Conservation (phyloP, 352 stramenopile genomes). For the Phytophthora litchii region DNA sequence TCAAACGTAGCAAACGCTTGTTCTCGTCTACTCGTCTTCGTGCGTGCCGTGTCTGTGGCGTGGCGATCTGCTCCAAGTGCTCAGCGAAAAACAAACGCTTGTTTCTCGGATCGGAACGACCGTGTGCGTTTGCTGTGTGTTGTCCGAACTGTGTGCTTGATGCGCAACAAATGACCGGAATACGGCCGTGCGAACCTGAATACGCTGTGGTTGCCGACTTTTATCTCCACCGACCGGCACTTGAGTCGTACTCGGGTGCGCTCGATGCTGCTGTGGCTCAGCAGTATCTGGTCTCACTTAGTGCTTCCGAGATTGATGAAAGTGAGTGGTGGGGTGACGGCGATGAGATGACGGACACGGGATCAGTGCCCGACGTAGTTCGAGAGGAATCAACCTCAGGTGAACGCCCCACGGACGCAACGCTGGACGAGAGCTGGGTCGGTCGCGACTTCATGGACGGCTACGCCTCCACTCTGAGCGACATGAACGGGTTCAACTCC, state of each 20-base stretch:
- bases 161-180: constrained; percentile 35
- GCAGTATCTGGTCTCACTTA: constrained; percentile 18
- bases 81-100: constrained; percentile 32
- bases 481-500: constrained; percentile 32
- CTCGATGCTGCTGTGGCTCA: constrained; percentile 18
- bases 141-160: constrained; percentile 45
- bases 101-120: constrained; percentile 28
- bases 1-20: constrained; percentile 29
- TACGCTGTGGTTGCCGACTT: constrained; percentile 33
- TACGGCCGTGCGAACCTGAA: constrained; percentile 21
- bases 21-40: constrained; percentile 28
- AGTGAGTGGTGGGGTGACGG: constrained; percentile 29
- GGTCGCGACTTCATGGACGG: constrained; percentile 28
- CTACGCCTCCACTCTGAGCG: constrained; percentile 26
- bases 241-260: constrained; percentile 22
- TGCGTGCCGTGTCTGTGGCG: constrained; percentile 28
- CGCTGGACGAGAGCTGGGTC: constrained; percentile 31
- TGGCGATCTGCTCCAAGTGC: constrained; percentile 39
- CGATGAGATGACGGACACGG: constrained; percentile 17
- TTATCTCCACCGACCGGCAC: constrained; percentile 23
- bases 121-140: constrained; percentile 21
- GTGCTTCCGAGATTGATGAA: constrained; percentile 21
- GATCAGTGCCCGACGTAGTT: constrained; percentile 15
- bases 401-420: constrained; percentile 11
- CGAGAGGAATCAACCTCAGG: constrained; percentile 8